Conservation (phyloP, 108 stramenopile genomes). For the Cyclotella sp. region DNA sequence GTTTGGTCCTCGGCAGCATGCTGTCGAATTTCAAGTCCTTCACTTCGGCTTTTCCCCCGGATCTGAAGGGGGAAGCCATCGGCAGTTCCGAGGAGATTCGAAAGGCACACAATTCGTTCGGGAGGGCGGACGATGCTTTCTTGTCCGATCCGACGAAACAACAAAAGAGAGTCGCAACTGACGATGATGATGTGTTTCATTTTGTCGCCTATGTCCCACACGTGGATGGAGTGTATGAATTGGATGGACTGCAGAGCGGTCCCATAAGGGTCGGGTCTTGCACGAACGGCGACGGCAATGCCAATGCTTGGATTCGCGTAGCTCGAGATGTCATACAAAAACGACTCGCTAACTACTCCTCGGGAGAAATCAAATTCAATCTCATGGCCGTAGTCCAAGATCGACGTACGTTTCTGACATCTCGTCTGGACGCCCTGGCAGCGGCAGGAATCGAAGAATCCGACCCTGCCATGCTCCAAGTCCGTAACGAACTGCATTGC, state of each 20-base stretch:
- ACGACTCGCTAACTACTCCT: conserved; percentile 61
- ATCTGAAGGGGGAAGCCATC: conserved; percentile 90
- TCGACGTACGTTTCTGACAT: conserved; percentile 59
- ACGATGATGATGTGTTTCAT: conserved; percentile 93
- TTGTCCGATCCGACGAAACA: conserved; percentile 63
- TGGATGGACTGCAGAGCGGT: conserved; percentile 93
- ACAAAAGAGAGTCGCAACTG: conserved; percentile 49
- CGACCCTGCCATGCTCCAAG: conserved; percentile 38
- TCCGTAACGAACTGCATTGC: conserved; percentile 49
- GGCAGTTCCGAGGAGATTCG: conserved; percentile 82
- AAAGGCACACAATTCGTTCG: conserved; percentile 92
- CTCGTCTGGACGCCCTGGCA: conserved; percentile 46
- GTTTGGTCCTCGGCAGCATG: conserved; percentile 71
- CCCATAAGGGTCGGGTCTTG: conserved; percentile 81
- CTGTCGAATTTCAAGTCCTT: conserved; percentile 87
- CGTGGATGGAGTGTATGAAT: conserved; percentile 86
- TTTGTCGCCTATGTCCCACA: conserved; percentile 93
- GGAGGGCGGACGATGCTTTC: conserved; percentile 85
- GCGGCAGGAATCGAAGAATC: conserved; percentile 33
- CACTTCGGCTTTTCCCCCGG: conserved; percentile 78
- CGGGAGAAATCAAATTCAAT: conserved; percentile 92
- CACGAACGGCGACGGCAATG: conserved; percentile 22
- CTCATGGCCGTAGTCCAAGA: conserved; percentile 91
- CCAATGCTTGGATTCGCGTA: conserved; percentile 63
- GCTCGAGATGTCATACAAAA: conserved; percentile 84